These are phyloP conservation scores for Debaryomyces sp. DNA, from an alignment of 1,139 yeast species.

Conservation along the genomic window DNA sequence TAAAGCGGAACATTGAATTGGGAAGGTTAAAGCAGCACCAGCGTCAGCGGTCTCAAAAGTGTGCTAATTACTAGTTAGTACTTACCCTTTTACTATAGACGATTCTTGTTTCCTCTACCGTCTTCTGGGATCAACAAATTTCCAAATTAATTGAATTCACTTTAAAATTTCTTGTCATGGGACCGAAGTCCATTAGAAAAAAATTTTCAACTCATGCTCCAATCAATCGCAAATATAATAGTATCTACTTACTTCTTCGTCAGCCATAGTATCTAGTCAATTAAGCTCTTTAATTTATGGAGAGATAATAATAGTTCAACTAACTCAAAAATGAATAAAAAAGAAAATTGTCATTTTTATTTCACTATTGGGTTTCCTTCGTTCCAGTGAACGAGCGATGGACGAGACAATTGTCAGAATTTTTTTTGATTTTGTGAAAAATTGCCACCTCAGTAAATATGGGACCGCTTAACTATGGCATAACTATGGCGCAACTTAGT, in stretches of 20 bases:
- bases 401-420: constrained; percentile 9
- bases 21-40: constrained; percentile 98
- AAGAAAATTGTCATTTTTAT: constrained; percentile 19
- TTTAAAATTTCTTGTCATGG: not conserved
- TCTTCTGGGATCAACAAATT: no score
- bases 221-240: not conserved
- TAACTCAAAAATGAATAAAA: constrained; percentile 15
- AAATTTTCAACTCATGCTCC: not conserved
- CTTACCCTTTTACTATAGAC: not conserved
- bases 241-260: constrained; percentile 64
- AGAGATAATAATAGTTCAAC: constrained; percentile 12
- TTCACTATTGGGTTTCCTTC: constrained; percentile 5
- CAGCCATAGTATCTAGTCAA: constrained; percentile 52
- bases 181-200: not conserved
- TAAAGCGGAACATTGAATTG: constrained; percentile 99
- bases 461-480: constrained; percentile 5
- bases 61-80: constrained; percentile 61
- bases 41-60: constrained; percentile 98
- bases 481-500: not conserved
- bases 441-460: constrained; percentile 10
- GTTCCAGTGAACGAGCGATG: constrained; percentile 8
- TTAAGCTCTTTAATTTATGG: constrained; percentile 20
- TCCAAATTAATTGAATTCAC: not conserved
- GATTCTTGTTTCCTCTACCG: not conserved
- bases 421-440: constrained; percentile 4